These are phyloP conservation scores for Globisporangium ultimum DNA, from an alignment of 352 stramenopile species.

Conservation along the genomic window DNA sequence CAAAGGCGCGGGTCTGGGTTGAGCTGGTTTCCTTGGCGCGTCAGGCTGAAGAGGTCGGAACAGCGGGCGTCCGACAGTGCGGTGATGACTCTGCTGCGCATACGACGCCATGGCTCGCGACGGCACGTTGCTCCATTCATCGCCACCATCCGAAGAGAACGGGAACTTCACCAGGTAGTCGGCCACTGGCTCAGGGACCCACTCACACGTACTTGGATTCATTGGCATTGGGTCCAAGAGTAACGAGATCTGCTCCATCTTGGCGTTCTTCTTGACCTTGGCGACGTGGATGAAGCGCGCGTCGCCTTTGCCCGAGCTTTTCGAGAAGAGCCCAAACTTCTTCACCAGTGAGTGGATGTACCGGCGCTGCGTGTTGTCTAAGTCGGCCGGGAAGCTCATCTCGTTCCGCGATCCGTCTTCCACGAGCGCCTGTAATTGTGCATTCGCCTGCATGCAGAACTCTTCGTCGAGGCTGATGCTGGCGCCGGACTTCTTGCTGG, in stretches of 20 bases:
- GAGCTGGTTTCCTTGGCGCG: background rate
- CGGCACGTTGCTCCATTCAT: background rate
- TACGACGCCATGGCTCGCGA: conserved; percentile 15
- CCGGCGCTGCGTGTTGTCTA: conserved; percentile 74
- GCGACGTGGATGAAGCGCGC: conserved; percentile 73
- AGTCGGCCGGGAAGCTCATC: conserved; percentile 60
- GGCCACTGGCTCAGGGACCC: conserved; percentile 38
- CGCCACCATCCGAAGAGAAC: conserved; percentile 2
- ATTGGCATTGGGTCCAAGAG: conserved; percentile 35
- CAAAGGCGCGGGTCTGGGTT: background rate
- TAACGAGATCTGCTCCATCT: conserved; percentile 71
- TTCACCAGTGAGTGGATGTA: conserved; percentile 82
- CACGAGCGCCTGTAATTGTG: conserved; percentile 56
- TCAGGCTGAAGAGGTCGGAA: conserved; percentile 42
- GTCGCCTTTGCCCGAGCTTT: conserved; percentile 70
- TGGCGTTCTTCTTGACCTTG: conserved; percentile 80
- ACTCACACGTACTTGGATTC: conserved; percentile 24
- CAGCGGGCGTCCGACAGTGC: conserved; percentile 10
- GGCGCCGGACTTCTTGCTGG: conserved; percentile 3
- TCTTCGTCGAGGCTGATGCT: conserved; percentile 54
- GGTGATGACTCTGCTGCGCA: conserved; percentile 12
- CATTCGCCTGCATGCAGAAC: conserved; percentile 70
- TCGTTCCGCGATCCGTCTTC: conserved; percentile 53
- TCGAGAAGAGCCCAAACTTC: conserved; percentile 81
- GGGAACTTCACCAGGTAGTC: conserved; percentile 50